A percentile compares a stretch with the other conserved stretches of the same genome.
Conservation (phyloP, 2,329 filamentous ascomycete genomes). For the Ceratocystis huliohia region DNA sequence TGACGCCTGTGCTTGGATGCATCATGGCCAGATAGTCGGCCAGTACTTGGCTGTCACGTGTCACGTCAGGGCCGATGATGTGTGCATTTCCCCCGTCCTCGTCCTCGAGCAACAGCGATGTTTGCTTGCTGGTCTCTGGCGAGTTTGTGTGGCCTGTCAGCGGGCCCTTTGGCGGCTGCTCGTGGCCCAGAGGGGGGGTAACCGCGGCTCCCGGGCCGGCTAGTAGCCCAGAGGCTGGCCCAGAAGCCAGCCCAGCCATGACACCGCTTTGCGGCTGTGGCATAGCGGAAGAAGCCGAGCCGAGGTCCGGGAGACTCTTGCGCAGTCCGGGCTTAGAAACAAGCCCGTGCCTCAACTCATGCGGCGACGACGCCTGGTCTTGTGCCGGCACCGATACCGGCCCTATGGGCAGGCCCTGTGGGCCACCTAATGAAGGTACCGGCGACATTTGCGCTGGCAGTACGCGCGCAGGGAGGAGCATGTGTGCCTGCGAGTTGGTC, state of each 20-base stretch:
- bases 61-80: conserved; percentile 47
- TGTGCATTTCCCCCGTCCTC: conserved; percentile 35
- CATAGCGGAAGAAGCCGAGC: neutral
- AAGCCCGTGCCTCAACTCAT: neutral
- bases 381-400: neutral
- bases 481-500: neutral
- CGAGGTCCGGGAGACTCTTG: conserved; percentile 1
- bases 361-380: neutral
- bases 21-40: conserved; percentile 41
- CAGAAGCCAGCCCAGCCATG: neutral
- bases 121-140: conserved; percentile 16
- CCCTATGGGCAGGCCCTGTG: neutral
- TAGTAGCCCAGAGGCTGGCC: neutral
- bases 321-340: neutral
- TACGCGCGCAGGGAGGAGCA: neutral
- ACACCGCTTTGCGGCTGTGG: neutral
- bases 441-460: neutral
- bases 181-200: conserved; percentile 14
- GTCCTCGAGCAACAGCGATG: conserved; percentile 26
- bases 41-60: conserved; percentile 47
- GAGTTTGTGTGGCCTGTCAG: conserved; percentile 11
- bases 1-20: conserved; percentile 26
- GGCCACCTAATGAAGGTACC: neutral
- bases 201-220: conserved; percentile 11
- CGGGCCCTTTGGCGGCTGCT: conserved; percentile 12